These are phyloP conservation scores for Ilyonectria robusta DNA, from an alignment of 2,329 filamentous ascomycete genomes.

Conservation along the genomic window DNA sequence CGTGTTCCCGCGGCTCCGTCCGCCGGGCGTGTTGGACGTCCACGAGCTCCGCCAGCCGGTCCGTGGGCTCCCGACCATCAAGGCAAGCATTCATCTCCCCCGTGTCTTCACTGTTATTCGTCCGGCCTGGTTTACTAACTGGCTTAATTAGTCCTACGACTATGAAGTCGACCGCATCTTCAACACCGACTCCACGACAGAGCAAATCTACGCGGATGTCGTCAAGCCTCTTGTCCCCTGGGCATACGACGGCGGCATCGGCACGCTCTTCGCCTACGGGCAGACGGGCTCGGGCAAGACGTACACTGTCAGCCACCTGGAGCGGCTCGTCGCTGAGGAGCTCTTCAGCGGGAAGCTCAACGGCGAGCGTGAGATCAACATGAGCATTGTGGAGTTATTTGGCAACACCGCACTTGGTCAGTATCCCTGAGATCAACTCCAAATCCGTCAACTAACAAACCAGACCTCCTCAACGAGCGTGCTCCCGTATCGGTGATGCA, in stretches of 20 bases:
- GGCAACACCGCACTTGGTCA: constrained; percentile 53
- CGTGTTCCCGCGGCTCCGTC: constrained; percentile 43
- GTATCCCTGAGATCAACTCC: neutral
- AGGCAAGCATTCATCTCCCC: constrained; percentile 35
- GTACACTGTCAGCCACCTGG: constrained; percentile 58
- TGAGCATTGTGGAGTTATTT: constrained; percentile 58
- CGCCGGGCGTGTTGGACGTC: constrained; percentile 50
- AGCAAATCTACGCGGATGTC: constrained; percentile 58
- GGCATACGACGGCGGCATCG: constrained; percentile 62
- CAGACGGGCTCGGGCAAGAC: constrained; percentile 66
- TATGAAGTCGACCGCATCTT: constrained; percentile 56
- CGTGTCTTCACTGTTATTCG: no score
- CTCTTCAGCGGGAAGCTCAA: constrained; percentile 47
- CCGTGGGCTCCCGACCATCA: constrained; percentile 51
- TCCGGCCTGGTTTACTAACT: neutral
- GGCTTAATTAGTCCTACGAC: constrained; percentile 48
- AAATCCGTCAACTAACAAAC: neutral
- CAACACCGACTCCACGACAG: constrained; percentile 51
- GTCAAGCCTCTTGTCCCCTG: constrained; percentile 60
- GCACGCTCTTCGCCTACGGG: constrained; percentile 65
- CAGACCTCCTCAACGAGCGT: constrained; percentile 60
- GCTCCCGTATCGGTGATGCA: constrained; percentile 60
- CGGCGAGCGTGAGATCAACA: constrained; percentile 50
- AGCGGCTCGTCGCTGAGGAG: constrained; percentile 56
- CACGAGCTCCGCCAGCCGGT: constrained; percentile 55